Conservation (phyloP, 2,329 filamentous ascomycete genomes). For the Chaetothyriales sp. region DNA sequence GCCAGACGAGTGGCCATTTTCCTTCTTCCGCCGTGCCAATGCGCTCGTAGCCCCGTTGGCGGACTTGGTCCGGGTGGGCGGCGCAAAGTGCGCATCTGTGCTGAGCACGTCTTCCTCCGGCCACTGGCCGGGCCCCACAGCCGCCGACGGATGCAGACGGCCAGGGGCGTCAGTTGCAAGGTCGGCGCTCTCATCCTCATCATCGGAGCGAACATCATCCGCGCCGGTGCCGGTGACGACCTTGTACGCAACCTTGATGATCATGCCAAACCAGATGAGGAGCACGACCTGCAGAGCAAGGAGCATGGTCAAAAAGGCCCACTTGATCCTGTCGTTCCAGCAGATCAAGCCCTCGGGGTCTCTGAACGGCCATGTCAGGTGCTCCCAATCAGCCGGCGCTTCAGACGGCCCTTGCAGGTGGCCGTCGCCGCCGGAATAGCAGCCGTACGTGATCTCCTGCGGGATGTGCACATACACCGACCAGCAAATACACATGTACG, state of each 20-base stretch:
- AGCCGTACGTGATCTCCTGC: constrained; percentile 50
- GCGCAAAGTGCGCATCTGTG: constrained; percentile 11
- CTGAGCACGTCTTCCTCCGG: constrained; percentile 15
- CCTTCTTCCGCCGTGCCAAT: constrained; percentile 6
- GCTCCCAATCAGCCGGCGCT: constrained; percentile 40
- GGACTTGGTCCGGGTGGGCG: constrained; percentile 6
- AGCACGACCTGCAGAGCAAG: constrained; percentile 67
- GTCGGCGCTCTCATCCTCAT: constrained; percentile 55
- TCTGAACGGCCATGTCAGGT: constrained; percentile 61
- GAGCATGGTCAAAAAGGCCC: constrained; percentile 63
- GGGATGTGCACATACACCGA: constrained; percentile 60
- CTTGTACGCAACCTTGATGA: constrained; percentile 65
- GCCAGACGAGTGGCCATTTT: constrained; percentile 13
- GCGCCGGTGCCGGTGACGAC: constrained; percentile 65
- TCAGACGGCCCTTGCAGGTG: constrained; percentile 42
- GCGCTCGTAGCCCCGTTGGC: constrained; percentile 4
- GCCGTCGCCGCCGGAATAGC: constrained; percentile 50
- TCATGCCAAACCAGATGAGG: constrained; percentile 80
- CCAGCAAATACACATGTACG: constrained; percentile 69
- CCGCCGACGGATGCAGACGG: not conserved
- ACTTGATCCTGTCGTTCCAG: constrained; percentile 61
- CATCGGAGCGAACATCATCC: constrained; percentile 78
- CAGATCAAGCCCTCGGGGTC: constrained; percentile 62
- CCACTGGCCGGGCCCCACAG: constrained; percentile 1
- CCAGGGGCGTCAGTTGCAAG: constrained; percentile 1